These are phyloP conservation scores for Acanthamoeba sp. DNA, from an alignment of 208 protist genomes.

Conservation along the genomic window DNA sequence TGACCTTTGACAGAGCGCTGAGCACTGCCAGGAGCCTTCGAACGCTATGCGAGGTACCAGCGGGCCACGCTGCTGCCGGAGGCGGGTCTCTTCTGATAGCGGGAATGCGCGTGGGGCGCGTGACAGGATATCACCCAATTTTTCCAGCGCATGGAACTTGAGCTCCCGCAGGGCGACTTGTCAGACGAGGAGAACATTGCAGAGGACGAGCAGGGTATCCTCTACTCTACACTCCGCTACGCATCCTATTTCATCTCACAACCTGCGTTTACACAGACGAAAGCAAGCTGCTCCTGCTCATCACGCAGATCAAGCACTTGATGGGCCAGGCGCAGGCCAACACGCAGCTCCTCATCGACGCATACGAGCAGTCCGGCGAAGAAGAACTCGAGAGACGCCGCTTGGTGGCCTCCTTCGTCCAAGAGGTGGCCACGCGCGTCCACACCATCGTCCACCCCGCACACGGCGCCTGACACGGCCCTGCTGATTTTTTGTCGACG, in stretches of 20 bases:
- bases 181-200: neutral
- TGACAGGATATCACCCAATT: slow-evolving; percentile 4
- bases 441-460: neutral
- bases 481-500: neutral
- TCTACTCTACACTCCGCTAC: too few relatives aligned
- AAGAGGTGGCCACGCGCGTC: neutral
- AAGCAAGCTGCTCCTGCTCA: neutral
- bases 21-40: neutral
- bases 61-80: too few relatives aligned
- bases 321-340: neutral
- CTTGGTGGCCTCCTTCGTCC: neutral
- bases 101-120: too few relatives aligned
- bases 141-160: neutral
- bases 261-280: neutral
- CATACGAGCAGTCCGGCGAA: neutral
- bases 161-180: neutral
- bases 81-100: too few relatives aligned
- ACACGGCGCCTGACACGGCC: neutral
- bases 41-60: neutral
- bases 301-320: slow-evolving; percentile 37
- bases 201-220: neutral
- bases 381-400: neutral
- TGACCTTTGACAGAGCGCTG: neutral
- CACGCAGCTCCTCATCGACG: neutral
- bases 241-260: neutral